Evolutionary conservation across 225 moss, liverwort and hornwort genomes (phyloP), one percentile per base, ranked within the genome.

Genomic region (Climacium dendroides): DNA sequence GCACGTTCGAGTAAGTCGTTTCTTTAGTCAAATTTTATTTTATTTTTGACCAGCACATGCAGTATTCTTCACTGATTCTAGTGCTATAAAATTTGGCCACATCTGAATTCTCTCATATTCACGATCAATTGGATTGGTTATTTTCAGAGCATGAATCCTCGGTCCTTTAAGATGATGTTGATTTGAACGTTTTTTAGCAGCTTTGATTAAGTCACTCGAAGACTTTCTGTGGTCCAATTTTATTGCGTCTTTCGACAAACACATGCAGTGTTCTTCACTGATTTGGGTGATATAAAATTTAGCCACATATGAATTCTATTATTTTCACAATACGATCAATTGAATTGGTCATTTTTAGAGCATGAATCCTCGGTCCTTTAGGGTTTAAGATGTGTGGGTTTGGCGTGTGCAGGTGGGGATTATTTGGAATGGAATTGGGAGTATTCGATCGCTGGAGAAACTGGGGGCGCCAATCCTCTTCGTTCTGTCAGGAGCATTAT

Each of bases 391-490:
- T 22, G 53, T 63, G 17, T 63, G 80, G 80, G 74, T 28, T 30
- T 61, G 74, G 73, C 19, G 35, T 75, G 60, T 89, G 85, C 92
- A 97, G 97, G 95, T 96, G 10, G 90, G 93, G 34, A 96, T 97
- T 30, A 92, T 97, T 58, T 97, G 94, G 94, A 95, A 97, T 79
- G 97, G 97, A 37, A 96, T 97, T 50, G 94, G 93, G 74, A 95
- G 97, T 69, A 97, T 97, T 35, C 93, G 95, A 30, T 88, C 92
- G 62, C 87, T 97, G 92, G 97, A 97, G 90, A 97, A 95, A 70
- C 84, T 92, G 48, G 92, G 95, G 80, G 97, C 97, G 57, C 97
- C 97, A 54, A 87, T 97, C 65, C 90, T 97, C 91, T 92, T 97
- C 60, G 73, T 78, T 59, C 83, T 97, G 28, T 97, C 97, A 29